Evolutionary conservation across 108 stramenopile genomes (phyloP).

Genomic region (Cyclostephanos invisitatus): DNA sequence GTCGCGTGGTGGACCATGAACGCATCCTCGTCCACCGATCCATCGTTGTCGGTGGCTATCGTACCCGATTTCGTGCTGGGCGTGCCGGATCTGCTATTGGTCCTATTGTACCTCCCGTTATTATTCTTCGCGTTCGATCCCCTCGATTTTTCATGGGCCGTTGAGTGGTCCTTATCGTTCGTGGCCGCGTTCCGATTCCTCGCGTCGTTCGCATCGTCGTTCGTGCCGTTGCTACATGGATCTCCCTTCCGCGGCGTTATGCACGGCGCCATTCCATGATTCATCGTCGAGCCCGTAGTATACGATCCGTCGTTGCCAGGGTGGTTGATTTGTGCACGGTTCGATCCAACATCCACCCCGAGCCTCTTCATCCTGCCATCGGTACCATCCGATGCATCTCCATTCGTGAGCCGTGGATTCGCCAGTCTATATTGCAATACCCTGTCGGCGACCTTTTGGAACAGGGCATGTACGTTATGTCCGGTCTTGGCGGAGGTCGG

Average conservation of each 20-base stretch:
- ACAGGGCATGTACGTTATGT: conserved; percentile 60
- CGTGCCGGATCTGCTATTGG: too few relatives aligned
- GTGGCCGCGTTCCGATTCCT: neutral
- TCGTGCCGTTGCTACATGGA: neutral
- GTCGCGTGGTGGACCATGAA: neutral
- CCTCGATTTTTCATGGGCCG: neutral
- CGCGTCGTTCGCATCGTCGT: neutral
- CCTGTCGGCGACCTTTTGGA: conserved; percentile 65
- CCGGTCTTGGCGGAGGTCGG: conserved; percentile 72
- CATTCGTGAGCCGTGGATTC: neutral
- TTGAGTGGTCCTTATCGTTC: neutral
- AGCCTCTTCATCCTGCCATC: neutral
- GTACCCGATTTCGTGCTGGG: too few relatives aligned
- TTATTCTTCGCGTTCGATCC: neutral
- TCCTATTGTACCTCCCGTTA: too few relatives aligned
- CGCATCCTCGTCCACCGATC: neutral
- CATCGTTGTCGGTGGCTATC: neutral
- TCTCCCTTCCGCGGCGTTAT: neutral
- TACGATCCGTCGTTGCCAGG: too few relatives aligned
- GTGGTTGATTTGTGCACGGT: neutral
- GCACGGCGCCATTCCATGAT: too few relatives aligned
- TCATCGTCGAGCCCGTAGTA: too few relatives aligned
- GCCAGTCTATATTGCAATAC: conserved; percentile 44
- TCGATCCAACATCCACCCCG: neutral
- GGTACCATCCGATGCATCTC: neutral